These are phyloP conservation scores for Ophiostoma ulmi DNA, from an alignment of 2,329 filamentous ascomycete species.

Conservation along the genomic window DNA sequence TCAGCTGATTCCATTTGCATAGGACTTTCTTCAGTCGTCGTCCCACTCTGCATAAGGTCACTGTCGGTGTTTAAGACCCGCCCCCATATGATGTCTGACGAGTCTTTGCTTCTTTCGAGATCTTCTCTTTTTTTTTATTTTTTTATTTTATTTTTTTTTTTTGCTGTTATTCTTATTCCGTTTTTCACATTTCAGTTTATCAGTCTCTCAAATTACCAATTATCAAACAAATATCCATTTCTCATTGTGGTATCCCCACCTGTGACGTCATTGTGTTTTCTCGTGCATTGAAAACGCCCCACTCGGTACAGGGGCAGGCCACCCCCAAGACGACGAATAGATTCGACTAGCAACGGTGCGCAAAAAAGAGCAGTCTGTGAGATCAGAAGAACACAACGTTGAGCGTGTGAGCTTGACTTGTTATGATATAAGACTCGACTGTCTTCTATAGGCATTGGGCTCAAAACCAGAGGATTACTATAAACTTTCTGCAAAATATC, in stretches of 20 bases:
- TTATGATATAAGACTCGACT: too few relatives aligned
- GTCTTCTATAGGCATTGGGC: too few relatives aligned
- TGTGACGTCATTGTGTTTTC: slow-evolving; percentile 12
- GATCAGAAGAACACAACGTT: background rate
- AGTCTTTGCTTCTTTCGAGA: background rate
- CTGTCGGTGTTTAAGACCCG: background rate
- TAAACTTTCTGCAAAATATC: background rate
- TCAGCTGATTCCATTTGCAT: background rate
- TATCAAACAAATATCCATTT: background rate
- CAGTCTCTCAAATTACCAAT: background rate
- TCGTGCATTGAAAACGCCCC: background rate
- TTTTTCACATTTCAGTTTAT: background rate
- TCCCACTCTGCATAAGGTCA: background rate
- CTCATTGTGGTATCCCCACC: background rate
- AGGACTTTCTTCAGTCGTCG: background rate
- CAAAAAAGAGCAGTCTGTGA: background rate
- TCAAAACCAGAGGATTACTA: too few relatives aligned
- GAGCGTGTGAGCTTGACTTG: too few relatives aligned
- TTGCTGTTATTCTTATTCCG: background rate
- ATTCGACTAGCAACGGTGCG: background rate
- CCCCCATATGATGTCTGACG: background rate
- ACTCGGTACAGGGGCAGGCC: background rate
- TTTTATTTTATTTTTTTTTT: background rate
- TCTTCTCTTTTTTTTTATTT: background rate
- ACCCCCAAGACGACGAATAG: background rate